Evolutionary conservation across 2,329 filamentous ascomycete genomes (phyloP), one percentile per base, ranked within the genome.

Genomic region (Aspergillus bombycis): DNA sequence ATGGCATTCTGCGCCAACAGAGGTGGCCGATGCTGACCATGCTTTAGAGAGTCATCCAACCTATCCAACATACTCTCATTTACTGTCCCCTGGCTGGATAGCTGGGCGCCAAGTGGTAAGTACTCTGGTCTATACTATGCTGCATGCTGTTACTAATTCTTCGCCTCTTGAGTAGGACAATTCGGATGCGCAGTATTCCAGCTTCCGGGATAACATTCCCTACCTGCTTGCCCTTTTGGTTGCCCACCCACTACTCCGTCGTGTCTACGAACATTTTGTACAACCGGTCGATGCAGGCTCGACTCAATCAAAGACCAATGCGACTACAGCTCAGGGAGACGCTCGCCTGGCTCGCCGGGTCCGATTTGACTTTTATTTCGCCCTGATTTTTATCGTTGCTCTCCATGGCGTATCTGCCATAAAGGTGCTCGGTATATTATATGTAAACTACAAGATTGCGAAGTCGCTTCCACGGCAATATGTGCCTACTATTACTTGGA

Each of bases 11-110:
- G 8, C n/a, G 16, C 32, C 52, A 32, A 21, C 23, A 32, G 46
- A 30, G 38, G 12, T 38, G 52, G 58, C 10, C 46, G 36, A 64
- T 65, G 59, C 67, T 71, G 53, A 72, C 57, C 32, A 45, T 41
- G 48, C 23, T 28, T 46, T 56, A 96, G 93, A 90, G 64, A 89
- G 88, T 41, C 91, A 97, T 75, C 91, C 92, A 6, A 89, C 91
- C 69, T 99, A 95, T 75, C 76, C 84, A 63, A 91, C 89, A 69
- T 97, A 89, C 74, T 85, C 90, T 65, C 82, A 83, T 64, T 82
- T 89, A 45, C 85, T 99, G 19, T 89, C 88, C 2, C 84, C 88
- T 10, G 96, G 95, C 70, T 99, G 95, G 95, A 91, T 99, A 62
- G 91, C 91, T 9, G 94, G 94, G 30, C 91, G 94, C 63, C 92